Evolutionary conservation across 1,284 basidiomycete genomes (phyloP).

Genomic region (Laetiporus sulphureus): DNA sequence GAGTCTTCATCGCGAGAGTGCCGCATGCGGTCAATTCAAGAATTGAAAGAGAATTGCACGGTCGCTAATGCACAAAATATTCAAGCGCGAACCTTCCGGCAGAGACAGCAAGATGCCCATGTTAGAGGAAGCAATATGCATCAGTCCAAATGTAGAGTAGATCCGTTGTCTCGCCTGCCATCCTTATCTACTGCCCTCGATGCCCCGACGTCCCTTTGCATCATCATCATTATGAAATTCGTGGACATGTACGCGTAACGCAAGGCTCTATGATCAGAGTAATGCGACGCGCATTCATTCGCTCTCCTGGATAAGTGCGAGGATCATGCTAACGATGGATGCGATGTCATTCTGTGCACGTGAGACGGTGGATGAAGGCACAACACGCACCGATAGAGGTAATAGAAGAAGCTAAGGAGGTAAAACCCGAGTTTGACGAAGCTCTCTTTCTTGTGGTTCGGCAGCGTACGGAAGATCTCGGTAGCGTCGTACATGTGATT

Average conservation of each 20-base stretch:
- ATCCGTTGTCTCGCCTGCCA: slow-evolving; percentile 4
- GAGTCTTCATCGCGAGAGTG: background rate
- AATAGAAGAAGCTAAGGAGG: slow-evolving; percentile 93
- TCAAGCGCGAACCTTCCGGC: slow-evolving; percentile 4
- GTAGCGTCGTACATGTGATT: slow-evolving; percentile 99
- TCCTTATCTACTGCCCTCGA: background rate
- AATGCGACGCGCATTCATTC: slow-evolving; percentile 15
- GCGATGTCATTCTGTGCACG: slow-evolving; percentile 72
- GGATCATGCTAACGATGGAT: slow-evolving; percentile 41
- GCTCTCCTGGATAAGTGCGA: slow-evolving; percentile 29
- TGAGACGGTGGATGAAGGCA: slow-evolving; percentile 22
- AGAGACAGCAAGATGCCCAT: too few relatives aligned
- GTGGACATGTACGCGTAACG: slow-evolving; percentile 6
- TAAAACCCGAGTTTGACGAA: slow-evolving; percentile 97
- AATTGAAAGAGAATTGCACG: background rate
- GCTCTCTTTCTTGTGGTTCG: slow-evolving; percentile 93
- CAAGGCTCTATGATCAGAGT: background rate
- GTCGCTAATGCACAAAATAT: slow-evolving; percentile 3
- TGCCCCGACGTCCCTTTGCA: background rate
- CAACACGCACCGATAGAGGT: slow-evolving; percentile 84
- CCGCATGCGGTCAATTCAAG: too few relatives aligned
- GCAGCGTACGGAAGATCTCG: slow-evolving; percentile 95
- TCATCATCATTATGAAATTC: slow-evolving; percentile 2
- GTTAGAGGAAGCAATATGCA: slow-evolving; percentile 2
- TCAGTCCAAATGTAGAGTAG: slow-evolving; percentile 7